Percentiles rank a stretch among this genome's conserved stretches.
These are phyloP conservation scores for Fagopyrum esculentum DNA, from an alignment of 148 eudicot genomes.

Conservation along the genomic window DNA sequence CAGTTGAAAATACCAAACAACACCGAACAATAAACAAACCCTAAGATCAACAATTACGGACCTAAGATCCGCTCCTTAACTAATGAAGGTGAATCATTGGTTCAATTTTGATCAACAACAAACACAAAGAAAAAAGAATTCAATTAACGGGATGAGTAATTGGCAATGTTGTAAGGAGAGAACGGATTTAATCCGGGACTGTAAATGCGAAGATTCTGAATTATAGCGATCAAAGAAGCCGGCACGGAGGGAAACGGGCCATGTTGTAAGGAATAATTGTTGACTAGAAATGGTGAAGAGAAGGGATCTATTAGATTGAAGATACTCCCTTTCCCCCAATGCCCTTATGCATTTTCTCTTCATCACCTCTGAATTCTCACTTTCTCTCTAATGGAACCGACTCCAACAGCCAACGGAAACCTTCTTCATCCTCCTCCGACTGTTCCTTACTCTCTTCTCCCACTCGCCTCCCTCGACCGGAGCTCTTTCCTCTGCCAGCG, in stretches of 20 bases:
- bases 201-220: slow-evolving; percentile 51
- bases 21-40: slow-evolving; percentile 8
- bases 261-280: not conserved
- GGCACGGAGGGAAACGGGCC: slow-evolving; percentile 17
- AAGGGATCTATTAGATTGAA: not conserved
- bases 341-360: no score
- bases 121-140: not conserved
- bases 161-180: slow-evolving; percentile 57
- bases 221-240: slow-evolving; percentile 26
- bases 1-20: slow-evolving; percentile 8
- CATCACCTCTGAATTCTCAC: not conserved
- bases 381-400: slow-evolving; percentile 15
- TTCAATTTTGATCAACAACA: slow-evolving; percentile 15
- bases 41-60: not conserved
- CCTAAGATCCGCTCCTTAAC: not conserved
- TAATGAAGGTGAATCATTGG: slow-evolving; percentile 6
- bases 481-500: slow-evolving; percentile 16
- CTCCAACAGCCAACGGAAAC: slow-evolving; percentile 13
- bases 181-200: slow-evolving; percentile 90
- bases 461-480: slow-evolving; percentile 13
- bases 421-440: slow-evolving; percentile 21
- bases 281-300: not conserved
- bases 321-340: no score
- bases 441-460: slow-evolving; percentile 20
- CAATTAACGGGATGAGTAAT: slow-evolving; percentile 64